Conservation (phyloP, 2,329 filamentous ascomycete species). For the Cordyceps farinosa region DNA sequence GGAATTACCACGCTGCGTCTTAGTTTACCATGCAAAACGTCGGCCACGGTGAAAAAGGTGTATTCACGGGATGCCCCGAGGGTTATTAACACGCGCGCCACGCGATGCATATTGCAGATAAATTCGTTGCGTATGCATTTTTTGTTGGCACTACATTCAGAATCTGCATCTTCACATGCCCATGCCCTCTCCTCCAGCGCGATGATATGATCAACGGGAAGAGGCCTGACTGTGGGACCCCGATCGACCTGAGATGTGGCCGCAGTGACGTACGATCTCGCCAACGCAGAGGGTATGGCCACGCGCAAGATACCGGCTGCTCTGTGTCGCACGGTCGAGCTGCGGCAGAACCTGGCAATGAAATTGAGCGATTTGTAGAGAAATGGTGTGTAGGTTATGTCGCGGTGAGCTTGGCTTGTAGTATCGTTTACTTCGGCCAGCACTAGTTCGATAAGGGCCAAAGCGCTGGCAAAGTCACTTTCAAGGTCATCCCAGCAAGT, state of each 20-base stretch:
- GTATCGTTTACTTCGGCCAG: neutral
- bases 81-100: neutral
- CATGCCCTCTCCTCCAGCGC: neutral
- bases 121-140: neutral
- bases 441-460: neutral
- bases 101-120: neutral
- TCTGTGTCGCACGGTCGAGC: neutral
- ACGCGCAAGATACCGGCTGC: neutral
- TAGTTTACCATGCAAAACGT: neutral
- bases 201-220: neutral
- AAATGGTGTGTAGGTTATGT: neutral
- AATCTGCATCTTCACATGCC: neutral
- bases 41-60: neutral
- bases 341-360: neutral
- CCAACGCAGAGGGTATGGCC: neutral
- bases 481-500: neutral
- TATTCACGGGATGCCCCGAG: neutral
- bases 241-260: neutral
- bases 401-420: neutral
- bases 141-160: neutral
- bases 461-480: neutral
- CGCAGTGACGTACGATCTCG: neutral
- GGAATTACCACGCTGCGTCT: neutral
- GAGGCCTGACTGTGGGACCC: neutral
- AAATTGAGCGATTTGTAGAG: neutral